These are phyloP conservation scores for Vigna mungo DNA, from an alignment of 306 rosid genomes.

Conservation along the genomic window DNA sequence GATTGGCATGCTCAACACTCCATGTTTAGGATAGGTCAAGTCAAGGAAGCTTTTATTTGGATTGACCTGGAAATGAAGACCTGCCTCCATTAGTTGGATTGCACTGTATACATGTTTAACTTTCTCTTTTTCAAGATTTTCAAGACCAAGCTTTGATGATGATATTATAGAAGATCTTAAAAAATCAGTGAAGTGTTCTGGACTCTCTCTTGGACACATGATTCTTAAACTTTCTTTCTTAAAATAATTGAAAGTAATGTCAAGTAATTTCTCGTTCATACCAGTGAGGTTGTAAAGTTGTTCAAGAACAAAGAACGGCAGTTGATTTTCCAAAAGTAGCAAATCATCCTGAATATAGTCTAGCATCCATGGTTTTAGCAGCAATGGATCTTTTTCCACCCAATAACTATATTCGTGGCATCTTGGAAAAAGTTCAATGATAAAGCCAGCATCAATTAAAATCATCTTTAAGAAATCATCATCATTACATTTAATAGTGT, in stretches of 20 bases:
- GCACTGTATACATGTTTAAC: no score
- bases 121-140: accelerated
- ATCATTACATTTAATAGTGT: neutral
- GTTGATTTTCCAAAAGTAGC: neutral
- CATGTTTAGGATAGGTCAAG: neutral
- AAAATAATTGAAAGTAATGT: neutral
- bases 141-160: neutral
- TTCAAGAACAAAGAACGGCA: neutral
- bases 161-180: neutral
- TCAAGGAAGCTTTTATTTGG: no score
- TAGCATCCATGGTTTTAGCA: neutral
- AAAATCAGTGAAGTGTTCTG: conserved; percentile 36
- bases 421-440: conserved; percentile 27
- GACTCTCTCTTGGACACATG: neutral
- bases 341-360: accelerated
- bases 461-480: conserved; percentile 17
- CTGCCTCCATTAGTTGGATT: no score
- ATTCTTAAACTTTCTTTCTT: accelerated
- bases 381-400: neutral
- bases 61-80: no score
- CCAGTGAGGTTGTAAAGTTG: neutral
- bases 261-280: neutral
- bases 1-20: no score
- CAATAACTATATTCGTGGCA: accelerated
- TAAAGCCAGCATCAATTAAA: conserved; percentile 35